Conservation (phyloP, 176 grass and related monocot species). For the Bromus sterilis region DNA sequence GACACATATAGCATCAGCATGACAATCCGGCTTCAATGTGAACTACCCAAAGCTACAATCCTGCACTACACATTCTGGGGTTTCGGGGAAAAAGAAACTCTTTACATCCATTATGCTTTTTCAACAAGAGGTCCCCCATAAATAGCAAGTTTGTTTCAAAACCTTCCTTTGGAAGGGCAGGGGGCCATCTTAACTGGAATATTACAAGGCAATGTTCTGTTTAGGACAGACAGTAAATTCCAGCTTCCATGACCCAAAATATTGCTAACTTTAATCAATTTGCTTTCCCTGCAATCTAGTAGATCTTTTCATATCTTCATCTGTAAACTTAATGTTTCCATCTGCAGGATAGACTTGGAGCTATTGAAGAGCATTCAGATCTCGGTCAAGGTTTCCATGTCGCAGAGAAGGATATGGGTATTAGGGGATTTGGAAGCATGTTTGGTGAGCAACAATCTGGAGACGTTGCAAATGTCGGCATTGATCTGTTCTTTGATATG, state of each 20-base stretch:
- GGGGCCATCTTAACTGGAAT: neutral
- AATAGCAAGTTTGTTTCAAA: neutral
- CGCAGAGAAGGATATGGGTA: constrained; percentile 95
- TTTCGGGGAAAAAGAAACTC: neutral
- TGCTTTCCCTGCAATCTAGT: neutral
- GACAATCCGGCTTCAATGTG: neutral
- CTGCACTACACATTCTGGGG: neutral
- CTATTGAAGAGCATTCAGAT: constrained; percentile 81
- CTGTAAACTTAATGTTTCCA: constrained; percentile 11
- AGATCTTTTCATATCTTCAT: neutral
- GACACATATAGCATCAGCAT: neutral
- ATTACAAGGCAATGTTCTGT: neutral
- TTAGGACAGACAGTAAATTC: neutral
- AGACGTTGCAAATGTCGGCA: constrained; percentile 93
- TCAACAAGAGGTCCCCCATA: neutral
- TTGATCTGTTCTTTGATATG: constrained; percentile 98
- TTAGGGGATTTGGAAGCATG: constrained; percentile 89
- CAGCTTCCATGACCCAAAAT: neutral
- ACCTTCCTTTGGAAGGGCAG: neutral
- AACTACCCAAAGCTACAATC: neutral
- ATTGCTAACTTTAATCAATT: neutral
- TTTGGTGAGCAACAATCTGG: constrained; percentile 98
- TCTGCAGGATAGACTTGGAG: constrained; percentile 78
- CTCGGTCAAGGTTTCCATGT: constrained; percentile 95
- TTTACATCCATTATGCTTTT: neutral